phyloP scores from a whole-genome alignment of 192 early-diverging fungal genomes.

The Backusella circina region DNA sequence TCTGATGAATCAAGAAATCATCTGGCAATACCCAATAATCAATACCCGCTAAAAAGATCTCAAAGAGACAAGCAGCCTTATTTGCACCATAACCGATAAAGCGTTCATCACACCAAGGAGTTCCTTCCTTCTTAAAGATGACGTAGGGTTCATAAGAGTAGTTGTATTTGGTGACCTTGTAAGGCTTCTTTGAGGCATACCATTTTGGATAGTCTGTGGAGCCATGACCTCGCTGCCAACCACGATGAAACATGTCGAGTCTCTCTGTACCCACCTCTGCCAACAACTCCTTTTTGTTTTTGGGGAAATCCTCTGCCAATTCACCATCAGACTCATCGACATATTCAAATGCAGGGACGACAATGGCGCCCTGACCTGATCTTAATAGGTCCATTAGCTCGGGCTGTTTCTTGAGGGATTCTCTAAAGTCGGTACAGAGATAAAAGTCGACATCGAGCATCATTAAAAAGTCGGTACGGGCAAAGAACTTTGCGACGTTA shows the following conservation, averaged over 20 bases:
- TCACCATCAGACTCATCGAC: constrained; percentile 46
- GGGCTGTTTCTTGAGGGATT: constrained; percentile 30
- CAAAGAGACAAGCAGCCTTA: constrained; percentile 55
- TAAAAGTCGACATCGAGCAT: constrained; percentile 61
- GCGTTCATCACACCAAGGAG: constrained; percentile 54
- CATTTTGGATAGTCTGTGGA: constrained; percentile 51
- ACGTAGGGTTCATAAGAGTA: constrained; percentile 59
- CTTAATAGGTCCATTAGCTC: constrained; percentile 42
- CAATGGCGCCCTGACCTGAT: constrained; percentile 42
- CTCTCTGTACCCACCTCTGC: constrained; percentile 39
- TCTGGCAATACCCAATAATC: constrained; percentile 49
- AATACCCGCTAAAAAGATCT: constrained; percentile 49
- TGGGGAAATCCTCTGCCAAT: constrained; percentile 47
- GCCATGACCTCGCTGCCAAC: constrained; percentile 51
- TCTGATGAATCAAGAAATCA: constrained; percentile 55
- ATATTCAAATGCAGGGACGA: constrained; percentile 60
- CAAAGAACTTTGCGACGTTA: constrained; percentile 59
- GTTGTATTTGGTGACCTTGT: constrained; percentile 50
- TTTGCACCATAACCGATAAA: constrained; percentile 59
- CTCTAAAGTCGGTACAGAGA: constrained; percentile 50
- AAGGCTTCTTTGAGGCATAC: constrained; percentile 40
- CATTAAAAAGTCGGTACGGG: constrained; percentile 56
- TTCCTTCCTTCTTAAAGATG: constrained; percentile 45
- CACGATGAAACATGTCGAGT: constrained; percentile 54
- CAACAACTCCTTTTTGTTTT: constrained; percentile 40